phyloP scores from a whole-genome alignment of 2,329 filamentous ascomycete species.

The Colletotrichum sp. region DNA sequence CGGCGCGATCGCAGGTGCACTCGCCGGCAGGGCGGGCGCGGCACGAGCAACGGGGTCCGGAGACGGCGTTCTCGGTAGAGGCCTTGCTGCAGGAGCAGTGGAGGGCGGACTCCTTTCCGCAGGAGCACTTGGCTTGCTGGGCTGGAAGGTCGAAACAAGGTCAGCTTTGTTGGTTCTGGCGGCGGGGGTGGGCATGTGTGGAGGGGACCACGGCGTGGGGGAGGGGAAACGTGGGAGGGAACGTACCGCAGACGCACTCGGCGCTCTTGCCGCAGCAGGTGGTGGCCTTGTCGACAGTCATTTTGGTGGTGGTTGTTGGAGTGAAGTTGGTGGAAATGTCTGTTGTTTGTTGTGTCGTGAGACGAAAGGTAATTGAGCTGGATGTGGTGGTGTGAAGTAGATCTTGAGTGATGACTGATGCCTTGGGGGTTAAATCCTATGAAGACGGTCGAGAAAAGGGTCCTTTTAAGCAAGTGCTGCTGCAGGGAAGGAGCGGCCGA shows the following conservation, averaged over 20 bases:
- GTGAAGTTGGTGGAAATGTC: not conserved
- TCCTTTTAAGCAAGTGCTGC: slow-evolving; percentile 13
- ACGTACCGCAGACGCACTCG: slow-evolving; percentile 64
- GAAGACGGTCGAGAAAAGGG: not conserved
- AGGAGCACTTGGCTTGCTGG: slow-evolving; percentile 79
- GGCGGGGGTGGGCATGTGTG: not conserved
- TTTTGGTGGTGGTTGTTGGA: slow-evolving; percentile 23
- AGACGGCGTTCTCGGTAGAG: slow-evolving; percentile 73
- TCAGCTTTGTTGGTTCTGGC: not conserved
- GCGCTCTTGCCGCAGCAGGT: slow-evolving; percentile 63
- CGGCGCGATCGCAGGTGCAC: slow-evolving; percentile 81
- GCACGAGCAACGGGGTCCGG: slow-evolving; percentile 82
- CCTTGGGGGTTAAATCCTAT: not conserved
- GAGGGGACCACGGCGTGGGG: not conserved
- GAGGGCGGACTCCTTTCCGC: slow-evolving; percentile 85
- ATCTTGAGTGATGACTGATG: not conserved
- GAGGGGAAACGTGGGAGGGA: not conserved
- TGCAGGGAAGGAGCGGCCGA: slow-evolving; percentile 15
- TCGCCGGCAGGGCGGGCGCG: slow-evolving; percentile 78
- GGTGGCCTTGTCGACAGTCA: slow-evolving; percentile 43
- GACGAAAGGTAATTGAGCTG: not conserved
- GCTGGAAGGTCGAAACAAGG: slow-evolving; percentile 40
- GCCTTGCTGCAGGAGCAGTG: slow-evolving; percentile 87
- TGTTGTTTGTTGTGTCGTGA: not conserved
- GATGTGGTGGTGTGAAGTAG: not conserved